These are phyloP conservation scores for Kazachstania sp. DNA, from an alignment of 1,139 yeast species.

Conservation along the genomic window DNA sequence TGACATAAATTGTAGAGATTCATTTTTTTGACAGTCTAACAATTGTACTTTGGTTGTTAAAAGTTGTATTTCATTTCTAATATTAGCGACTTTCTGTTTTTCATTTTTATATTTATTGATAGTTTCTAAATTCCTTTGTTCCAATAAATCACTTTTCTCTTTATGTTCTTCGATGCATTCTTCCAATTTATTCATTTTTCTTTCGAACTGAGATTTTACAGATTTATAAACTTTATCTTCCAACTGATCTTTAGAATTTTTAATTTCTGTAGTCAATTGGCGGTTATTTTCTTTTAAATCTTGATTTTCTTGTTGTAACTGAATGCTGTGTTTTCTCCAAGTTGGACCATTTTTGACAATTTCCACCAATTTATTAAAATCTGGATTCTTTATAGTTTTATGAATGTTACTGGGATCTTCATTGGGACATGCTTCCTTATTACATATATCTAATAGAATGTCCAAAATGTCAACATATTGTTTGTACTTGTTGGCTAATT, in stretches of 20 bases:
- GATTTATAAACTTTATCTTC: background rate
- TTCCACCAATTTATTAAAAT: background rate
- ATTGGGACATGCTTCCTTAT: too few species aligned
- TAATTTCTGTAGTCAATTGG: background rate
- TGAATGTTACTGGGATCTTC: too few species aligned
- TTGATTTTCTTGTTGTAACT: background rate
- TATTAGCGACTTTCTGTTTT: slow-evolving; percentile 17
- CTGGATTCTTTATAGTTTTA: background rate
- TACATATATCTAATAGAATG: too few species aligned
- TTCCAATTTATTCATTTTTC: background rate
- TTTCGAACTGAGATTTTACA: background rate
- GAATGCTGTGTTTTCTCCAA: background rate
- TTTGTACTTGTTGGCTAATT: too few species aligned
- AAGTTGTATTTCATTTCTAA: slow-evolving; percentile 11
- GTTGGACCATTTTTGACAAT: background rate
- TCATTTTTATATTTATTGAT: slow-evolving; percentile 14
- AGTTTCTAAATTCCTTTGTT: background rate
- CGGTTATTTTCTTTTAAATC: background rate
- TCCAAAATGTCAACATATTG: too few species aligned
- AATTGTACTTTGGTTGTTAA: slow-evolving; percentile 11
- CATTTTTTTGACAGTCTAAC: slow-evolving; percentile 14
- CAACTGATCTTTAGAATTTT: background rate
- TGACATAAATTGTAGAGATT: slow-evolving; percentile 22
- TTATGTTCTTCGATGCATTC: background rate
- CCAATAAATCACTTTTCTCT: background rate